Percentiles rank a stretch among this genome's conserved stretches.
These are phyloP conservation scores for Morella rubra DNA, from an alignment of 306 rosid genomes.

Conservation along the genomic window DNA sequence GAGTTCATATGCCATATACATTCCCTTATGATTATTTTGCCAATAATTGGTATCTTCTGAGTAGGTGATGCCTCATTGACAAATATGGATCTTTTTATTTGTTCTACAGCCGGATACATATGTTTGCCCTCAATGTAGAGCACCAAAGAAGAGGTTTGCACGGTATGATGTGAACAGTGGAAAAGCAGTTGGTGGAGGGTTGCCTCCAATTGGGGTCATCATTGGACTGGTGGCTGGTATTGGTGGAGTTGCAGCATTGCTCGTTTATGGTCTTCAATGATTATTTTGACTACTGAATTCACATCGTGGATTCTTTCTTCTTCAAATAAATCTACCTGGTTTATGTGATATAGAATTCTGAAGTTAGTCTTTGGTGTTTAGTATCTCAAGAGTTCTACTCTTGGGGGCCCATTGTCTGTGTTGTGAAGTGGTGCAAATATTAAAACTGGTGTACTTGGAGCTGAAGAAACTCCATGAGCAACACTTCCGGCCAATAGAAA, in stretches of 20 bases:
- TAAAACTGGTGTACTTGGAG: not conserved
- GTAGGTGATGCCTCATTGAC: not conserved
- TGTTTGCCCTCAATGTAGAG: constrained; percentile 81
- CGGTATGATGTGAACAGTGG: constrained; percentile 82
- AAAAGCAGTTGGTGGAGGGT: constrained; percentile 72
- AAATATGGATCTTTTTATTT: constrained; percentile 3
- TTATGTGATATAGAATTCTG: not conserved
- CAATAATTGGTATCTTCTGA: not conserved
- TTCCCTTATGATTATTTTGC: not conserved
- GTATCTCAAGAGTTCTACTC: not conserved
- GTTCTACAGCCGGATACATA: constrained; percentile 66
- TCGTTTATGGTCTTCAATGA: constrained; percentile 95
- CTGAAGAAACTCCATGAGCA: not conserved
- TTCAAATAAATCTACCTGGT: not conserved
- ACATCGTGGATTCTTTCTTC: not conserved
- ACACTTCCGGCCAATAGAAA: too few species aligned
- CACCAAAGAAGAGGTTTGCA: constrained; percentile 93
- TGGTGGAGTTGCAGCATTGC: constrained; percentile 89
- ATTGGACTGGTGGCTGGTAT: constrained; percentile 79
- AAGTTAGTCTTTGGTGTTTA: not conserved
- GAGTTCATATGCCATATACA: not conserved
- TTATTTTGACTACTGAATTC: constrained; percentile 12
- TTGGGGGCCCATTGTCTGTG: not conserved
- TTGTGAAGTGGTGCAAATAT: not conserved
- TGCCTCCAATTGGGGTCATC: constrained; percentile 94